phyloP scores from a whole-genome alignment of 768 basidiomycete species.

The Lactarius vividus region DNA sequence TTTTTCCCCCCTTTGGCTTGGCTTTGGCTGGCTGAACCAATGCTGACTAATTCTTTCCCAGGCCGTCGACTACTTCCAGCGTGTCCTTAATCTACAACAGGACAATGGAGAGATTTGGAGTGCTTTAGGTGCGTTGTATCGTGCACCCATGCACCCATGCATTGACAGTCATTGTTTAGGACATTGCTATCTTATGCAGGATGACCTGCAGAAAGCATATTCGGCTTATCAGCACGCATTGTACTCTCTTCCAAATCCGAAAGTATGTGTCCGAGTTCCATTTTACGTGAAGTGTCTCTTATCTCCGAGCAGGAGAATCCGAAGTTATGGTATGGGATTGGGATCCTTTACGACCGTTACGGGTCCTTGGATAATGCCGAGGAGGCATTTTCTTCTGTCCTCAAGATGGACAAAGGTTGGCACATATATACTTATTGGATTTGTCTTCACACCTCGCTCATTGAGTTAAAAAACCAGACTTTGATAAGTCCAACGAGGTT shows the following conservation, averaged over 20 bases:
- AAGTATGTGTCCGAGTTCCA: conserved; percentile 46
- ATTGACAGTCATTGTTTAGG: conserved; percentile 45
- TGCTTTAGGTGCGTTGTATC: conserved; percentile 66
- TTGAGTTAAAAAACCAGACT: conserved; percentile 53
- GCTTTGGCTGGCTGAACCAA: too few relatives aligned
- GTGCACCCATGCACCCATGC: conserved; percentile 22
- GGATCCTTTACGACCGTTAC: conserved; percentile 97
- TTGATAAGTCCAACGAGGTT: conserved; percentile 98
- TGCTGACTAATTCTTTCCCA: conserved; percentile 37
- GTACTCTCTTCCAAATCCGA: conserved; percentile 92
- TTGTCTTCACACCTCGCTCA: background rate
- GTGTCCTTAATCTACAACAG: conserved; percentile 84
- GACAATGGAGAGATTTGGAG: conserved; percentile 99
- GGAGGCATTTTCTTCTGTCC: conserved; percentile 94
- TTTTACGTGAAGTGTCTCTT: conserved; percentile 17
- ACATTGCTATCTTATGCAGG: conserved; percentile 98
- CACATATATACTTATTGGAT: background rate
- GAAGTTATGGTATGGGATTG: conserved; percentile 99
- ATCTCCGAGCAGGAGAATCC: conserved; percentile 71
- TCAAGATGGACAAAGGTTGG: conserved; percentile 93
- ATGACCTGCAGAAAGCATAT: conserved; percentile 98
- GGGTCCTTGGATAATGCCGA: conserved; percentile 98
- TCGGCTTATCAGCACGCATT: conserved; percentile 98
- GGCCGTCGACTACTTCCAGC: conserved; percentile 97
- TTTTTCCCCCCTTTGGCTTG: conserved; percentile 23